Percentiles rank a stretch among this genome's conserved stretches.
Evolutionary conservation across 441 rosid species (phyloP).

Genomic region (Syzygium malaccense): DNA sequence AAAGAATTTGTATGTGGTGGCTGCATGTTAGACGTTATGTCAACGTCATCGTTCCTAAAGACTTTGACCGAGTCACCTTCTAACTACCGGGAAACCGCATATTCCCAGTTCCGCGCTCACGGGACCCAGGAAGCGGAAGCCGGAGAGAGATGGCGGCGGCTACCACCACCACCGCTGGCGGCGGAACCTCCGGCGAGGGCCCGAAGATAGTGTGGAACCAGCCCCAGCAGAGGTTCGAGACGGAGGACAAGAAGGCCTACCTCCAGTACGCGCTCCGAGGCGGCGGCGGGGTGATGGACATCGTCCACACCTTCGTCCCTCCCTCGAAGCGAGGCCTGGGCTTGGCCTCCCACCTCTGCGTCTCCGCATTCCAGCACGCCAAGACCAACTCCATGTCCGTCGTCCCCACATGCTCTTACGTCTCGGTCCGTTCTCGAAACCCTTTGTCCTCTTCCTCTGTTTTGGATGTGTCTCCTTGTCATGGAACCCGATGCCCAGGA

Average conservation of each 20-base stretch:
- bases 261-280: constrained; percentile 42
- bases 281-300: constrained; percentile 52
- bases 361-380: constrained; percentile 66
- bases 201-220: constrained; percentile 57
- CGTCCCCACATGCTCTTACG: constrained; percentile 70
- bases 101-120: neutral
- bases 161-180: neutral
- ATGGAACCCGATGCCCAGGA: neutral
- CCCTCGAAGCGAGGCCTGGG: constrained; percentile 63
- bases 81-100: neutral
- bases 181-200: neutral
- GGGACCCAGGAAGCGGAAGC: neutral
- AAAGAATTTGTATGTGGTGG: neutral
- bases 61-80: neutral
- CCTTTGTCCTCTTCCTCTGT: neutral
- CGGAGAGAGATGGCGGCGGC: neutral
- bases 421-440: constrained; percentile 35
- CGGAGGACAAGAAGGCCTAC: constrained; percentile 66
- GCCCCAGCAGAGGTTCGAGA: constrained; percentile 46
- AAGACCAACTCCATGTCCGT: constrained; percentile 45
- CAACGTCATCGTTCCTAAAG: neutral
- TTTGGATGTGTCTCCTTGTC: neutral
- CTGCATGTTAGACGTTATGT: neutral
- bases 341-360: constrained; percentile 65
- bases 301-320: constrained; percentile 69